Evolutionary conservation across 2,329 filamentous ascomycete species (phyloP), one percentile per base, ranked within the genome.

Genomic region (Nothopassalora personata): DNA sequence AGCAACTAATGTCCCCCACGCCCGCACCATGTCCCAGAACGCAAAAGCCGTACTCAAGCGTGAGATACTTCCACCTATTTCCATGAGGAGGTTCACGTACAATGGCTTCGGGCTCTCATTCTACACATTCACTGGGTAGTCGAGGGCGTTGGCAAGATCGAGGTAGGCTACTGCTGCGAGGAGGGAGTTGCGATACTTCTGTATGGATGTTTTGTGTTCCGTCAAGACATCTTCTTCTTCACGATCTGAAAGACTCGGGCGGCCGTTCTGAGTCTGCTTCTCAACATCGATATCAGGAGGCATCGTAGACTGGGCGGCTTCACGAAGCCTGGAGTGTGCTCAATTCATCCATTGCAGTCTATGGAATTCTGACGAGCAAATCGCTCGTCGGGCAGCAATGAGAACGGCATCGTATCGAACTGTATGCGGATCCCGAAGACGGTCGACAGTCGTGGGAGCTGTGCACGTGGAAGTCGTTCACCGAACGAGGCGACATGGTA

Each of bases 71-170:
- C 78, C 82, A 1, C 82, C 82, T 3, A 83, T 70, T 0, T 72
- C 80, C 81, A 84, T 83, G 4, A 83, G 70, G 0, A 77, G 75
- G 0, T 77, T 69, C 8, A 80, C 81, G 53, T 79, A 79, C 1
- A 67, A 62, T 0, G 81, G 81, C 0, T 82, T 75, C 0, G 81
- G 82, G 0, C 76, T 71, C 1, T 77, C 62, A 62, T 84, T 84
- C 79, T 80, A 84, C 1, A 84, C 76, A 56, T 84, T 84, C 57
- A 82, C 82, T 0, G 81, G 80, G 56, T 84, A 84, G 63, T 84
- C 82, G 1, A 77, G 76, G 0, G 80, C 80, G 64, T 84, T 84
- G 55, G 79, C 79, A 1, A 83, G 73, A 60, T 84, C 82, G 18
- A 84, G 76, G 51, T 80, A 79, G 0, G 80, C 82, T 1, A 82